These are phyloP conservation scores for Annulohypoxylon nitens DNA, from an alignment of 495 filamentous ascomycete genomes.

Conservation along the genomic window DNA sequence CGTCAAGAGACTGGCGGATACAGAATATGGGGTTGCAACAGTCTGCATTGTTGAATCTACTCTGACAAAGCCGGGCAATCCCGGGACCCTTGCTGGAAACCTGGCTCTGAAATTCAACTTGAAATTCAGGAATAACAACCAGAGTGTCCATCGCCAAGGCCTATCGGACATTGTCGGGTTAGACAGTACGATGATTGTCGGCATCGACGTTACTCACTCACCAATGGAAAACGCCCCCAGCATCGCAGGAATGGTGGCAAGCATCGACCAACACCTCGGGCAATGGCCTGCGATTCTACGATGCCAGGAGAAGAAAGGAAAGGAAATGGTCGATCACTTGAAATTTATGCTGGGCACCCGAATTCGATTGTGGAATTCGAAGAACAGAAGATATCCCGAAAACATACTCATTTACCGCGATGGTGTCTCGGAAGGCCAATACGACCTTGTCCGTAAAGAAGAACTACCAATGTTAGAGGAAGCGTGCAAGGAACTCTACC, in stretches of 20 bases:
- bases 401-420: slow-evolving; percentile 84
- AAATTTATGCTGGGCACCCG: slow-evolving; percentile 70
- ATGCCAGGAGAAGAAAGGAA: slow-evolving; percentile 61
- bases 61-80: slow-evolving; percentile 42
- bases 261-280: slow-evolving; percentile 63
- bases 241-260: slow-evolving; percentile 76
- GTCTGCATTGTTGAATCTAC: slow-evolving; percentile 68
- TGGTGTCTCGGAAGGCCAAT: slow-evolving; percentile 84
- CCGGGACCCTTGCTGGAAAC: slow-evolving; percentile 71
- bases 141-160: slow-evolving; percentile 59
- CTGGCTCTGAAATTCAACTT: slow-evolving; percentile 79
- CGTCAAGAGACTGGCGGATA: slow-evolving; percentile 21
- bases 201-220: slow-evolving; percentile 82
- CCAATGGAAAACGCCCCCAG: slow-evolving; percentile 68
- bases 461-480: slow-evolving; percentile 69
- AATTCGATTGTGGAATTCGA: slow-evolving; percentile 65
- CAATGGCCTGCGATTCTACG: slow-evolving; percentile 73
- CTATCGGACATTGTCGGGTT: slow-evolving; percentile 58
- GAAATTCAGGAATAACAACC: slow-evolving; percentile 79
- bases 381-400: slow-evolving; percentile 62
- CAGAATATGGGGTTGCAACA: slow-evolving; percentile 66
- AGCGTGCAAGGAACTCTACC: slow-evolving; percentile 68
- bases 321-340: slow-evolving; percentile 70
- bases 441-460: slow-evolving; percentile 64
- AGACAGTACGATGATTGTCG: slow-evolving; percentile 76